Conservation (phyloP, 305 asterid species). For the Solanum aculeatissimum region DNA sequence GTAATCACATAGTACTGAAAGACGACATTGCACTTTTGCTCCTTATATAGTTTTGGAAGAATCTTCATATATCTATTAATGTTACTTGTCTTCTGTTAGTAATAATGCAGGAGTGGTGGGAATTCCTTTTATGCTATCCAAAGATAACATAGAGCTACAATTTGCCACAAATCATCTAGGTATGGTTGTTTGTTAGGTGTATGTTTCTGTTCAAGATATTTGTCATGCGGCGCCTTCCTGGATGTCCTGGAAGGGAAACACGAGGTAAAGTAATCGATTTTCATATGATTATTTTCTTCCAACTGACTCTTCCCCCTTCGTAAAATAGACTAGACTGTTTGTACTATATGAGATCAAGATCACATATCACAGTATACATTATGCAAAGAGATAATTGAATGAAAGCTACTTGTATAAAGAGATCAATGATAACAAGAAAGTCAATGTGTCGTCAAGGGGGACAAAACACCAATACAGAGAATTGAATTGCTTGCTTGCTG, state of each 20-base stretch:
- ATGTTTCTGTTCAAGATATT: background rate
- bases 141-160: slow-evolving; percentile 69
- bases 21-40: background rate
- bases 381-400: background rate
- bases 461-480: background rate
- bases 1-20: background rate
- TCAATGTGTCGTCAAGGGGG: background rate
- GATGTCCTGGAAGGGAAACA: background rate
- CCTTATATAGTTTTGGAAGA: background rate
- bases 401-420: no score
- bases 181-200: background rate
- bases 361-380: background rate
- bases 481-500: background rate
- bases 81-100: slow-evolving; percentile 24
- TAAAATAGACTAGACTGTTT: background rate
- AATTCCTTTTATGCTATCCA: slow-evolving; percentile 51
- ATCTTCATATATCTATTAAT: background rate
- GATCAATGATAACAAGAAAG: background rate
- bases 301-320: background rate
- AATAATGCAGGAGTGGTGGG: slow-evolving; percentile 75
- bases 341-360: background rate
- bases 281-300: background rate
- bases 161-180: slow-evolving; percentile 86
- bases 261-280: background rate
- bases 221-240: background rate